phyloP scores from a whole-genome alignment of 345 rosid species.

The Populus pruinosa region DNA sequence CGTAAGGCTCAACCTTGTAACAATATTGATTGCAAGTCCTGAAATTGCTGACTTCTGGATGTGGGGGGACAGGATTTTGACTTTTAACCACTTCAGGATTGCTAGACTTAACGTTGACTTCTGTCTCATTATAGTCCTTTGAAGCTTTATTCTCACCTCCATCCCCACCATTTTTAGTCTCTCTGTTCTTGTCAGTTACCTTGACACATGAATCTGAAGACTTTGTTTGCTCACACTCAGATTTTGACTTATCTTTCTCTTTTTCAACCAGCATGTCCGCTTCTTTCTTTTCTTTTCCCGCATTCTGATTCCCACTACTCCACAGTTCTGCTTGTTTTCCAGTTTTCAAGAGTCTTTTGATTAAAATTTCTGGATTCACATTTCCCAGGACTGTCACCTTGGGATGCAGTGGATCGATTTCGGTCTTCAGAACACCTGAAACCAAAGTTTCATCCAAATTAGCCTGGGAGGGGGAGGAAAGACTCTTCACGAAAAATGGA shows the following conservation, averaged over 20 bases:
- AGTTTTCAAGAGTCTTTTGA: constrained; percentile 36
- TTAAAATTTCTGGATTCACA: constrained; percentile 40
- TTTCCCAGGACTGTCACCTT: constrained; percentile 46
- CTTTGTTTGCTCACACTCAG: constrained; percentile 16
- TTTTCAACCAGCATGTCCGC: background rate
- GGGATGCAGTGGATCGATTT: constrained; percentile 43
- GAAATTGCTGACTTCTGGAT: constrained; percentile 11
- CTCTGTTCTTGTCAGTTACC: constrained; percentile 12
- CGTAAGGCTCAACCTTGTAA: constrained; percentile 33
- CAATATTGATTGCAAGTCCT: constrained; percentile 18
- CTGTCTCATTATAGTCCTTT: constrained; percentile 8
- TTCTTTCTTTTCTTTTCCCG: constrained; percentile 26
- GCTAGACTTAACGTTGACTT: background rate
- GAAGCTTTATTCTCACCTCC: constrained; percentile 6
- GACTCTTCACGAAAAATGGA: background rate
- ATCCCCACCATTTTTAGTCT: background rate
- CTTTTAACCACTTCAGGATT: constrained; percentile 9
- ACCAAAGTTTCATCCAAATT: background rate
- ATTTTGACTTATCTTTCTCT: constrained; percentile 22
- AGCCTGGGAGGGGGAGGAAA: background rate
- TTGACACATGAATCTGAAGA: constrained; percentile 9
- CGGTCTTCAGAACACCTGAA: constrained; percentile 50
- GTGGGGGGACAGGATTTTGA: constrained; percentile 9
- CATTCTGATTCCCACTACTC: constrained; percentile 19
- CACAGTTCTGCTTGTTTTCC: constrained; percentile 57